Conservation (phyloP, 208 protist genomes). For the Paratrypanosoma confusum region DNA sequence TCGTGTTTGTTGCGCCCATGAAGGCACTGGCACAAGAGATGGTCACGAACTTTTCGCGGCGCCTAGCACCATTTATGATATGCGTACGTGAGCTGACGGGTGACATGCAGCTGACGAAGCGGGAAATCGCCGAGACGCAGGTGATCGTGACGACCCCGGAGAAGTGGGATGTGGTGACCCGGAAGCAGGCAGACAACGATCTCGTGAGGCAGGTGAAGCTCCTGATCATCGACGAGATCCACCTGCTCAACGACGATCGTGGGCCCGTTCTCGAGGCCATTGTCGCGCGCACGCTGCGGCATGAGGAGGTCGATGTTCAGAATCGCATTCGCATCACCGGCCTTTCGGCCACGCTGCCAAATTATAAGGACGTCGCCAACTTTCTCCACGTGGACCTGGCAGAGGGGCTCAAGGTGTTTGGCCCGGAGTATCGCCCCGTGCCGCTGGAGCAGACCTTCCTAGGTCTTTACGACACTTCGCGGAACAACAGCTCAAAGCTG, state of each 20-base stretch:
- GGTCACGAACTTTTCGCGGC: slow-evolving; percentile 91
- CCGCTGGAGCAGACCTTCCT: slow-evolving; percentile 96
- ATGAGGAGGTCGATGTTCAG: slow-evolving; percentile 86
- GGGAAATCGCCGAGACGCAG: slow-evolving; percentile 94
- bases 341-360: slow-evolving; percentile 98
- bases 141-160: slow-evolving; percentile 99
- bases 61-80: slow-evolving; percentile 86
- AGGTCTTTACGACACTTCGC: slow-evolving; percentile 56
- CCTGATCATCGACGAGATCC: slow-evolving; percentile 99
- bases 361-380: slow-evolving; percentile 98
- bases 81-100: slow-evolving; percentile 96
- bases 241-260: slow-evolving; percentile 98
- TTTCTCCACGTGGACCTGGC: slow-evolving; percentile 92
- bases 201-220: slow-evolving; percentile 84
- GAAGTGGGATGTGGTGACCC: slow-evolving; percentile 99
- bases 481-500: slow-evolving; percentile 19
- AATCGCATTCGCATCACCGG: slow-evolving; percentile 92
- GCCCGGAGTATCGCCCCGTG: slow-evolving; percentile 93
- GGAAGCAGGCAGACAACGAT: slow-evolving; percentile 95
- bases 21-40: slow-evolving; percentile 99
- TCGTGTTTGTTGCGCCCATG: slow-evolving; percentile 99
- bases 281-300: slow-evolving; percentile 95
- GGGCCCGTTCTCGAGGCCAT: slow-evolving; percentile 97
- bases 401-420: slow-evolving; percentile 95
- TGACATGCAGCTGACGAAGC: slow-evolving; percentile 98